Base-by-base conservation (phyloP, 495 filamentous ascomycete genomes). In the Geoglossum glabrum region DNA sequence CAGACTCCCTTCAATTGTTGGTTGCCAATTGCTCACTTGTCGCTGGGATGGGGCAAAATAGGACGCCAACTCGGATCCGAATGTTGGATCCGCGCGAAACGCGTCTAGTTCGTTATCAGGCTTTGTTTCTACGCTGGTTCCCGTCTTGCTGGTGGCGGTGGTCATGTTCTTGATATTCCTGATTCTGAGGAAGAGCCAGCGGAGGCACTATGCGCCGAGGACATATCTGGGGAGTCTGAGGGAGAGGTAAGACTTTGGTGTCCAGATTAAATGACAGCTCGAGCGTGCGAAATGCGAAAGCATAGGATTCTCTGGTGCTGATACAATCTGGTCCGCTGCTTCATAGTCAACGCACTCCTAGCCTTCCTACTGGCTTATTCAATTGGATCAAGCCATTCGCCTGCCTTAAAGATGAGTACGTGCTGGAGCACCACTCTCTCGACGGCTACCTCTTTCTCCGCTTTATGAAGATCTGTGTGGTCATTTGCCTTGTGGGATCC, bases 361-460 rank as follows among this genome's bases (percentile, higher is more conserved):
- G 71, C 19, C 73, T 87, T 0, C 80, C 87, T 38, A 80, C 72
- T 58, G 87, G 86, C 57, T 63, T 82, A 8, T 77, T 84, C 64
- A 81, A 82, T 64, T 94, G 89, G 87, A 66, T 95, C 62, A 71
- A 69, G 4, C 69, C 78, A 30, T 92, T 90, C 73, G 84, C 79
- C 76, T 78, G 79, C 68, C 78, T 92, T 54, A 83, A 86, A 34
- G 87, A 95, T 67, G 80, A 79, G 59, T 87, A 86, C 66, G 83
- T 90, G 47, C 77, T 95, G 59, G 84, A 90, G 64, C 86, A 93
- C 67, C 84, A 92, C 69, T 87, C 87, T 2, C 76, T 98, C 70
- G 93, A 95, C 58, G 80, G 61, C 28, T 74, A 68, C 61, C 64
- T 74, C 28, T 71, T 71, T 59, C 63, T 74, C 31, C 67, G 71